phyloP scores from a whole-genome alignment of 331 rosid species.

The Pyrus hybrid region DNA sequence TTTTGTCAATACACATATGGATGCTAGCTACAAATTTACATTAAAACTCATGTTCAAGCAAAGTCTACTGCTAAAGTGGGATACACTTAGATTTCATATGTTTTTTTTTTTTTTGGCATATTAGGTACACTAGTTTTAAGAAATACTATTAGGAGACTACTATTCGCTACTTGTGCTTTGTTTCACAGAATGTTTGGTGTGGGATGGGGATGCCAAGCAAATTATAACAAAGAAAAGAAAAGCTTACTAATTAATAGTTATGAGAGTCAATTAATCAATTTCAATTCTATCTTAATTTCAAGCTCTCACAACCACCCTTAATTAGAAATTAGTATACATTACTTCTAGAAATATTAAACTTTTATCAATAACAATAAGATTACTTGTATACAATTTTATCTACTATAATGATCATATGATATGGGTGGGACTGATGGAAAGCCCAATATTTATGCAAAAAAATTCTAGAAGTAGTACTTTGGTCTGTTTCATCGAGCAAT shows the following conservation, averaged over 20 bases:
- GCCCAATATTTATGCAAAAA: background rate
- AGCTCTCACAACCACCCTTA: background rate
- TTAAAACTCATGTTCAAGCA: background rate
- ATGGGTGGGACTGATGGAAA: background rate
- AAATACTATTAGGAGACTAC: background rate
- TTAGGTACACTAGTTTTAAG: background rate
- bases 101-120: background rate
- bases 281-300: background rate
- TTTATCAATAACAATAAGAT: background rate
- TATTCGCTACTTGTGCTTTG: background rate
- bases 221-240: background rate
- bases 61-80: background rate
- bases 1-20: too few relatives aligned
- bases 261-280: background rate
- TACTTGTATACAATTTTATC: background rate
- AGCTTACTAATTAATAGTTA: background rate
- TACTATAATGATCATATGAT: background rate
- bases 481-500: background rate
- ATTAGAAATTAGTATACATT: background rate
- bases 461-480: background rate
- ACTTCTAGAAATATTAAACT: background rate
- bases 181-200: background rate
- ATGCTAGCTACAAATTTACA: background rate
- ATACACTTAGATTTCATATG: background rate
- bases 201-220: background rate